Evolutionary conservation across 306 rosid species (phyloP).

Genomic region (Cucumis hystrix): DNA sequence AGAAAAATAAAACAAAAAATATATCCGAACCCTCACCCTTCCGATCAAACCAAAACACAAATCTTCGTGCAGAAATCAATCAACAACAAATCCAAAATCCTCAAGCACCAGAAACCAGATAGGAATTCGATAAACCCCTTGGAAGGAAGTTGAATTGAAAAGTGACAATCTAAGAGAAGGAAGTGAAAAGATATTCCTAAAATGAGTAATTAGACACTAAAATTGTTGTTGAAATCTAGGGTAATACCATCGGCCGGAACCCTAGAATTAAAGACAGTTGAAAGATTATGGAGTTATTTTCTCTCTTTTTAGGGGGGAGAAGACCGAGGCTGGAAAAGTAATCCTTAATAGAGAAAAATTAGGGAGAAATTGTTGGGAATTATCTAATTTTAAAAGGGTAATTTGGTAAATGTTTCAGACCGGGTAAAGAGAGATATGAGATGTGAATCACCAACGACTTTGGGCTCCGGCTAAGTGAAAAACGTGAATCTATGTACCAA

Average conservation of each 20-base stretch:
- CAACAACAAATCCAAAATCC: not conserved
- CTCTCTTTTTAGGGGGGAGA: not conserved
- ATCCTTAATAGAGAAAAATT: not conserved
- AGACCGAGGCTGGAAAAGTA: conserved; percentile 6
- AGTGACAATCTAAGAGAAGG: not conserved
- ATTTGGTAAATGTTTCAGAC: conserved; percentile 9
- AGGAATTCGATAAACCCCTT: not conserved
- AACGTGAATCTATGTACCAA: not conserved
- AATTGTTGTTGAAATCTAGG: conserved; percentile 3
- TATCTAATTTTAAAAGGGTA: conserved; percentile 17
- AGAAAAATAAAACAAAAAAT: not conserved
- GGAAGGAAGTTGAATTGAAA: not conserved
- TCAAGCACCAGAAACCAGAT: not conserved
- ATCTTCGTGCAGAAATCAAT: not conserved
- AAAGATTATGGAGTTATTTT: not conserved
- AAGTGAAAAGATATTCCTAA: not conserved
- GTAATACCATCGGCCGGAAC: not conserved
- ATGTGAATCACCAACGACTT: not conserved
- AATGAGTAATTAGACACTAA: not conserved
- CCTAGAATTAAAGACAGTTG: conserved; percentile 4
- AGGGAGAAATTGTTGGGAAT: not conserved
- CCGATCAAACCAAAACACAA: conserved; percentile 1
- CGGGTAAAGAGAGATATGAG: not conserved
- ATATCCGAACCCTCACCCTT: conserved; percentile 16
- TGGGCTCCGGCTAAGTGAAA: not conserved